These are phyloP conservation scores for Linnemannia hyalina DNA, from an alignment of 192 early-diverging fungal species.

Conservation along the genomic window DNA sequence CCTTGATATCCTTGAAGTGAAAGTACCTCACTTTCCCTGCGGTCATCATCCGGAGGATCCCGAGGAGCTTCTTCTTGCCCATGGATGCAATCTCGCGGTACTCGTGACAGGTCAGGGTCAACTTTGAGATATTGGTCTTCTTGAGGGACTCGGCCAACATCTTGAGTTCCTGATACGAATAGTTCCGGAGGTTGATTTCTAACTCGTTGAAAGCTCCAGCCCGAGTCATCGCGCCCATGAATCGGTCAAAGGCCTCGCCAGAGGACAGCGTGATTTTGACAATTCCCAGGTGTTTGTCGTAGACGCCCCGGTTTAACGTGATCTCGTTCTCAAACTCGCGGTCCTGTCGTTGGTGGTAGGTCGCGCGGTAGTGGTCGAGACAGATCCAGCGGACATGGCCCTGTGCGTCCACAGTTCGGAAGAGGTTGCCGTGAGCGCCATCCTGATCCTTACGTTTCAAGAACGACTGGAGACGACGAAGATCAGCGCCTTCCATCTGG, in stretches of 20 bases:
- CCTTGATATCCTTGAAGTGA: conserved; percentile 44
- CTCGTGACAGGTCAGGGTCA: conserved; percentile 34
- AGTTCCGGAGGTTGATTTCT: conserved; percentile 36
- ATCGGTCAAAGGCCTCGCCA: conserved; percentile 17
- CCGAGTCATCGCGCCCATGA: conserved; percentile 37
- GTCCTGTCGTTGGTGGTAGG: conserved; percentile 39
- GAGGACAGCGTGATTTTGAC: conserved; percentile 34
- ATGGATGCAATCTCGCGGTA: conserved; percentile 30
- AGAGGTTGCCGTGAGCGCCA: conserved; percentile 41
- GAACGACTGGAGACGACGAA: conserved; percentile 30
- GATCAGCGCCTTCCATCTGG: conserved; percentile 42
- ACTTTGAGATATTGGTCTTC: conserved; percentile 46
- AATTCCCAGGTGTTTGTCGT: conserved; percentile 35
- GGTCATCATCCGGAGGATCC: conserved; percentile 37
- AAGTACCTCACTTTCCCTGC: conserved; percentile 38
- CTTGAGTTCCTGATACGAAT: conserved; percentile 32
- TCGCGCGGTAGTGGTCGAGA: conserved; percentile 44
- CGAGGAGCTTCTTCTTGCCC: conserved; percentile 29
- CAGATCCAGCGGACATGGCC: conserved; percentile 56
- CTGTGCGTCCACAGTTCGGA: conserved; percentile 34
- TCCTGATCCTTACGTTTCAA: conserved; percentile 40
- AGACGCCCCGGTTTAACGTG: conserved; percentile 22
- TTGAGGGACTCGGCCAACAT: conserved; percentile 16
- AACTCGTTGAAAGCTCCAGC: conserved; percentile 42
- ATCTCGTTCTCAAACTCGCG: conserved; percentile 44